Evolutionary conservation across 306 rosid genomes (phyloP).

Genomic region (Psophocarpus tetragonolobus): DNA sequence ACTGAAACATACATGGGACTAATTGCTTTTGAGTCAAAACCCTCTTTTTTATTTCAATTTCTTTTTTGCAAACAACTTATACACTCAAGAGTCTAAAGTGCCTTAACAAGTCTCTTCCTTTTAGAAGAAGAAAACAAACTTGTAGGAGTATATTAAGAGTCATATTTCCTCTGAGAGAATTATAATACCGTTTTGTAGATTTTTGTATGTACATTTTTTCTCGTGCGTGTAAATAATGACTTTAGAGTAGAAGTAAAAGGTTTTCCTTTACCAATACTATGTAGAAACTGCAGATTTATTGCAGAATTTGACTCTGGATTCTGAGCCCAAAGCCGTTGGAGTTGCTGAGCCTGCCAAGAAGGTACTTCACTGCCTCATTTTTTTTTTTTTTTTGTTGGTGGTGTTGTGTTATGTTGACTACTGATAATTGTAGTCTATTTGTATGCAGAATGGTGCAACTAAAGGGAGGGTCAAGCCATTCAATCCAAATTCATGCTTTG

Average conservation of each 20-base stretch:
- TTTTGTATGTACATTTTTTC: background rate
- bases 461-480: constrained; percentile 44
- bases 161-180: background rate
- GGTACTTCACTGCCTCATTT: constrained; percentile 24
- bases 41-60: background rate
- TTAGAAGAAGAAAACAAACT: background rate
- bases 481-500: constrained; percentile 41
- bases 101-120: background rate
- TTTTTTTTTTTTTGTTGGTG: background rate
- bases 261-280: constrained; percentile 12
- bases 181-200: background rate
- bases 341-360: constrained; percentile 36
- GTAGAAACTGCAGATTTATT: constrained; percentile 33
- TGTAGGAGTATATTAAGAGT: background rate
- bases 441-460: constrained; percentile 31
- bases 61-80: background rate
- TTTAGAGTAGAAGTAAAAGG: background rate
- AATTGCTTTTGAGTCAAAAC: background rate
- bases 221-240: background rate
- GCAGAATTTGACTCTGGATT: constrained; percentile 48
- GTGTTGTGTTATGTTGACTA: background rate
- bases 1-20: background rate
- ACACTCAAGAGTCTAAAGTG: background rate
- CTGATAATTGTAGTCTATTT: background rate
- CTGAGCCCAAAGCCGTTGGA: constrained; percentile 40